phyloP scores from a whole-genome alignment of 2,329 filamentous ascomycete genomes.

The Pseudogymnoascus sp. region DNA sequence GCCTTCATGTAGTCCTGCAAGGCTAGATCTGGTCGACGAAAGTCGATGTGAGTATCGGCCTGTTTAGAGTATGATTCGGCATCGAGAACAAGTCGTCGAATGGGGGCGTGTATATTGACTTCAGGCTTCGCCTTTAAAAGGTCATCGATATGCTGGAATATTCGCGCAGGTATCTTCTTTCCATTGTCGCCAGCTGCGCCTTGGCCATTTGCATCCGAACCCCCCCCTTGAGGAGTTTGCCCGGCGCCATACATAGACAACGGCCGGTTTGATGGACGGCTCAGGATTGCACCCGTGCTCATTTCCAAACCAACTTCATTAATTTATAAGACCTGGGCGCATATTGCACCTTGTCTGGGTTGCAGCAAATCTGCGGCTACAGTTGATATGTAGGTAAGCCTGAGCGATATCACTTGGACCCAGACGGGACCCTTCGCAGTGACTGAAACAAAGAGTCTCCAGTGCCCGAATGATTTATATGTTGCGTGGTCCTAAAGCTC shows the following conservation, averaged over 20 bases:
- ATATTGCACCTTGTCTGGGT: conserved; percentile 4
- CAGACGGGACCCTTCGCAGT: background rate
- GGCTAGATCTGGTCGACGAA: conserved; percentile 63
- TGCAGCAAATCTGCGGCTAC: background rate
- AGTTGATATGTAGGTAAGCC: background rate
- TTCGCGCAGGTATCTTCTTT: conserved; percentile 18
- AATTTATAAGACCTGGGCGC: background rate
- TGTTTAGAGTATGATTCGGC: conserved; percentile 48
- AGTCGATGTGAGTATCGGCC: conserved; percentile 55
- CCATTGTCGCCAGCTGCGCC: conserved; percentile 10
- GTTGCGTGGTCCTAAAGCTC: background rate
- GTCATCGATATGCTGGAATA: conserved; percentile 37
- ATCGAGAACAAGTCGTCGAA: conserved; percentile 45
- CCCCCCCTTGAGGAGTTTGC: background rate
- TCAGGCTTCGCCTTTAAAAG: conserved; percentile 32
- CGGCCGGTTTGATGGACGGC: background rate
- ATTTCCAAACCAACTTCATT: conserved; percentile 1
- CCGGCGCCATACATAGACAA: conserved; percentile 9
- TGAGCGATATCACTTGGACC: conserved; percentile 1
- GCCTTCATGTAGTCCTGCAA: conserved; percentile 80
- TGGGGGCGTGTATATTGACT: conserved; percentile 33
- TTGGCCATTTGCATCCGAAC: background rate
- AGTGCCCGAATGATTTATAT: background rate
- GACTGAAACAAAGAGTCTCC: background rate
- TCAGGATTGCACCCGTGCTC: conserved; percentile 3